phyloP scores from a whole-genome alignment of 2,329 filamentous ascomycete species.

The Penicillium griseofulvum region DNA sequence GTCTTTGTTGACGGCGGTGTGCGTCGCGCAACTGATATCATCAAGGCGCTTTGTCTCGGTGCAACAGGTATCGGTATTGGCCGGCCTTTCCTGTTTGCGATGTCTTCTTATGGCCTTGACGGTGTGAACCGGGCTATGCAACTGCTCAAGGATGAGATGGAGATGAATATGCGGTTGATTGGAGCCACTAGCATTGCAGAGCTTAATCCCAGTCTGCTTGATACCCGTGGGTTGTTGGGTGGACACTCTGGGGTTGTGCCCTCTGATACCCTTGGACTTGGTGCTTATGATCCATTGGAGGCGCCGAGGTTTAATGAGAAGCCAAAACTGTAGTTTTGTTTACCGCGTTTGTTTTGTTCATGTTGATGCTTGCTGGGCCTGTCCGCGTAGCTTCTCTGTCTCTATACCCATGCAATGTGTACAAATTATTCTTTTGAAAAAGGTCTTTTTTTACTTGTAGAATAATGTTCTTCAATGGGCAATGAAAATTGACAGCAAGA shows the following conservation, averaged over 20 bases:
- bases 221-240: constrained; percentile 65
- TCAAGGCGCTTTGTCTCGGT: constrained; percentile 91
- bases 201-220: constrained; percentile 75
- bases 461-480: no score
- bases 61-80: constrained; percentile 92
- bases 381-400: neutral
- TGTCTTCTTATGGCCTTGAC: constrained; percentile 83
- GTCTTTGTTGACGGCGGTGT: constrained; percentile 90
- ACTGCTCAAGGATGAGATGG: constrained; percentile 90
- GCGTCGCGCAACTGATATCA: constrained; percentile 84
- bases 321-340: constrained; percentile 37
- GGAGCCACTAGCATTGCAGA: constrained; percentile 73
- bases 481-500: no score
- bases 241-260: constrained; percentile 60
- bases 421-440: neutral
- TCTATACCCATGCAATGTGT: constrained; percentile 13
- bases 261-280: constrained; percentile 58
- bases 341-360: neutral
- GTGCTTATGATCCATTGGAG: constrained; percentile 57
- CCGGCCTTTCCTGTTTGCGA: constrained; percentile 90
- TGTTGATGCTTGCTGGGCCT: neutral
- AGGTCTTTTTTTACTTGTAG: neutral
- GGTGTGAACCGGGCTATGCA: constrained; percentile 93
- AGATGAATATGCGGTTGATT: constrained; percentile 97
- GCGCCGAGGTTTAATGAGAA: constrained; percentile 51